Percentiles rank a stretch among this genome's conserved stretches.
These are phyloP conservation scores for Chionographis japonica DNA, from an alignment of 106 monocot species.

Conservation along the genomic window DNA sequence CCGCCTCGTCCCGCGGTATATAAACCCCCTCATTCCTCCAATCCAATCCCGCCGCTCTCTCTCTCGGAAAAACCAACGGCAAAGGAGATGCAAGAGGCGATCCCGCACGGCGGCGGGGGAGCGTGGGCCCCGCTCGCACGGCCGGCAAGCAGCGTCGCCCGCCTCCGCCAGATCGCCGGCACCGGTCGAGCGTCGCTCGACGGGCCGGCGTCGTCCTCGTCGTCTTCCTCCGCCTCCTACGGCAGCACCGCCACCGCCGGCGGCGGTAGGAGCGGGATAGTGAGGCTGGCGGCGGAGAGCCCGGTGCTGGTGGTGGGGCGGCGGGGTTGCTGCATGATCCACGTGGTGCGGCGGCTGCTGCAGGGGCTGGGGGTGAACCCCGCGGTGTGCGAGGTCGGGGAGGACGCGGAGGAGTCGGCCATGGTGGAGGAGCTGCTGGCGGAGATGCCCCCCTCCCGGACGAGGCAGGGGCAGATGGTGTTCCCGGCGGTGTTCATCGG, in stretches of 20 bases:
- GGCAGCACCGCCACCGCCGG: background rate
- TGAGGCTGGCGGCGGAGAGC: conserved; percentile 37
- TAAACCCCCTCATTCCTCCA: no score
- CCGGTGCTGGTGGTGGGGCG: conserved; percentile 73
- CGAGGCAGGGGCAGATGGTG: background rate
- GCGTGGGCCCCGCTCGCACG: conserved; percentile 1
- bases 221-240: background rate
- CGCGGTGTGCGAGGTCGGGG: conserved; percentile 48
- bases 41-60: background rate
- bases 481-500: conserved; percentile 75
- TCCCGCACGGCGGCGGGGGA: conserved; percentile 13
- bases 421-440: background rate
- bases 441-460: background rate
- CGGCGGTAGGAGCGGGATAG: conserved; percentile 5
- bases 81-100: conserved; percentile 19
- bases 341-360: conserved; percentile 59
- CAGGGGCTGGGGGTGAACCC: conserved; percentile 74
- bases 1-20: no score
- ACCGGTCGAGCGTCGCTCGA: background rate
- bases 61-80: background rate
- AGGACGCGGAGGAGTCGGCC: conserved; percentile 13
- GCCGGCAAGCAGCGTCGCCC: background rate
- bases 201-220: background rate
- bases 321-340: conserved; percentile 73
- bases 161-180: background rate